Base-by-base conservation (phyloP, 148 eudicot genomes). In the Linanthus parryae region DNA sequence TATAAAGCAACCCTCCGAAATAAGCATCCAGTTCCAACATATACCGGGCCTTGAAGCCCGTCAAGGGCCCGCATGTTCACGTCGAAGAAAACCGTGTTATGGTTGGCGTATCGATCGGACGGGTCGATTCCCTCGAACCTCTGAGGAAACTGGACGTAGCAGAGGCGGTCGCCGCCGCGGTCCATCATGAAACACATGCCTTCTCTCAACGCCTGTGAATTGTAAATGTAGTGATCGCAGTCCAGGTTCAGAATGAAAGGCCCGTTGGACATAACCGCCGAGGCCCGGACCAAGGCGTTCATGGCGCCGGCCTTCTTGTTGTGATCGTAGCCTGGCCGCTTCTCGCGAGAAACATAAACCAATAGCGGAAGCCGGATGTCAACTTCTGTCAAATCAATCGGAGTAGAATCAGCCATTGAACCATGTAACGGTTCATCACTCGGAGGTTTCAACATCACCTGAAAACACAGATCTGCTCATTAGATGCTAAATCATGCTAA, bases 281-380 rank as follows among this genome's bases (percentile, higher is more conserved):
- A 84, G 44, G 94, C 87, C 46, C 97, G 73, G 42, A 88, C 94
- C 48, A 88, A 66, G 61, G 94, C 94, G 57, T 88, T 88, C 97
- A 88, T 88, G 52, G 97, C 97, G 33, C 97, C 97, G 22, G 97
- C 97, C 61, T 88, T 88, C 77, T 88, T 88, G 68, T 88, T 88
- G 74, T 84, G 96, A 58, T 88, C 96, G 68, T 88, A 88, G 52
- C 94, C 96, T 26, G 90, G 91, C 39, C 86, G 85, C 50, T 83
- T 83, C 72, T 83, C 91, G 49, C 91, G 86, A 12, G 91, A 83
- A 39, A 89, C 91, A 69, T 89, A 89, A 36, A 89, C 97, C 58
- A 89, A 83, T 83, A 89, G 54, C 8, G 97, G 97, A 58, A 89
- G 95, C 41, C 95, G 95, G 40, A 85, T 89, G 66, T 89, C 97